phyloP scores from a whole-genome alignment of 1,139 yeast species.

The Candida frijolesensis region DNA sequence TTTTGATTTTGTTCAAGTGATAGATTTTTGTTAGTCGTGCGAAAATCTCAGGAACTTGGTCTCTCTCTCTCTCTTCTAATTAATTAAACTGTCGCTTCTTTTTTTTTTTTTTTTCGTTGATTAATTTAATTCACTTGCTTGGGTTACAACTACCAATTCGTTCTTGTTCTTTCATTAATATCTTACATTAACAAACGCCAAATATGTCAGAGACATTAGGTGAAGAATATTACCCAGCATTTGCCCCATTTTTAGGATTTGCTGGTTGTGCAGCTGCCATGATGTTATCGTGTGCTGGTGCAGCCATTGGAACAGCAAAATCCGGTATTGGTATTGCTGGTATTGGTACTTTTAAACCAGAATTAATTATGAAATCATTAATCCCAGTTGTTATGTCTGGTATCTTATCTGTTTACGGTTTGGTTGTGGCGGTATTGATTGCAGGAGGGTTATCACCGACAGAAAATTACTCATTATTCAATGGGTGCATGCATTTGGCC shows the following conservation, averaged over 20 bases:
- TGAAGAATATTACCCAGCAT: constrained; percentile 75
- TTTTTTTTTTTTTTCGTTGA: constrained; percentile 1
- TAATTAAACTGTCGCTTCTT: neutral
- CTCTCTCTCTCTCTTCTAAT: neutral
- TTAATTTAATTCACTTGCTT: neutral
- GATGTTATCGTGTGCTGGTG: constrained; percentile 90
- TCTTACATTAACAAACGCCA: neutral
- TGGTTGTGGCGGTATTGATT: constrained; percentile 92
- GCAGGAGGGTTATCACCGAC: constrained; percentile 88
- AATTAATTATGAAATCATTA: constrained; percentile 76
- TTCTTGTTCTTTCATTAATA: neutral
- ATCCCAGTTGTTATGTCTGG: constrained; percentile 99
- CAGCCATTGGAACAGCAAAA: constrained; percentile 98
- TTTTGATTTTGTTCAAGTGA: neutral
- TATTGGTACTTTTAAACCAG: constrained; percentile 84
- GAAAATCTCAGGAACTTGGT: neutral
- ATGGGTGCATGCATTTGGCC: constrained; percentile 96
- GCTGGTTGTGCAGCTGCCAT: constrained; percentile 95
- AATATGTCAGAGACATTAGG: constrained; percentile 33
- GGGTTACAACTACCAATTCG: neutral
- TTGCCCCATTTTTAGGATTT: constrained; percentile 94
- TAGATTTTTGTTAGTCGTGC: neutral
- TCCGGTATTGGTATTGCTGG: constrained; percentile 97
- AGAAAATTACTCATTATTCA: constrained; percentile 79
- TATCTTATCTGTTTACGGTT: constrained; percentile 93